A percentile compares a stretch with the other conserved stretches of the same genome.
phyloP scores from a whole-genome alignment of 345 rosid species.

The Eutrema japonicum region DNA sequence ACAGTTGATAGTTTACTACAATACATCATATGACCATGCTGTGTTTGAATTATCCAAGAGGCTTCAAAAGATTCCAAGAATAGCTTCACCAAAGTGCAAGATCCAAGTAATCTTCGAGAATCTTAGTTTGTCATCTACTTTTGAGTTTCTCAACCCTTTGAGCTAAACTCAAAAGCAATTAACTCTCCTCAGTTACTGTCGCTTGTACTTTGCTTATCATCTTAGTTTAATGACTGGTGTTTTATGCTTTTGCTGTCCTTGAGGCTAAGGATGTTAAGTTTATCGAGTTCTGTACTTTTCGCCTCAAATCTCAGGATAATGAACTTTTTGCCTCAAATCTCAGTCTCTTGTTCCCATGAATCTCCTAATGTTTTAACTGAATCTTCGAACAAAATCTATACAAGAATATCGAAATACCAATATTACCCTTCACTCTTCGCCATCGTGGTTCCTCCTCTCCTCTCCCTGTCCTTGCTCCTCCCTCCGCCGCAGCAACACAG shows the following conservation, averaged over 20 bases:
- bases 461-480: constrained; percentile 20
- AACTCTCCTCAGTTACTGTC: not conserved
- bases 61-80: not conserved
- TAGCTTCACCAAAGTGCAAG: constrained; percentile 2
- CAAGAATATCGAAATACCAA: constrained; percentile 3
- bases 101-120: not conserved
- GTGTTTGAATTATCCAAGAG: not conserved
- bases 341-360: constrained; percentile 12
- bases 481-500: constrained; percentile 49
- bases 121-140: no score
- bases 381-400: constrained; percentile 16
- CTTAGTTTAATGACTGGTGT: not conserved
- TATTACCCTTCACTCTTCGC: not conserved
- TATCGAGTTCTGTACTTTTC: not conserved
- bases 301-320: not conserved
- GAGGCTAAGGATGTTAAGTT: not conserved
- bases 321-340: constrained; percentile 12
- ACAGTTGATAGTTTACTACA: constrained; percentile 10
- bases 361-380: not conserved
- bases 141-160: not conserved
- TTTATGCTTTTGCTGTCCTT: not conserved
- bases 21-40: not conserved
- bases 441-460: not conserved
- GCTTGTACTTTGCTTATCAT: constrained; percentile 3
- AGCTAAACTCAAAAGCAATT: not conserved